Conservation (phyloP, 192 early-diverging fungal species). For the Piromyces finnis region DNA sequence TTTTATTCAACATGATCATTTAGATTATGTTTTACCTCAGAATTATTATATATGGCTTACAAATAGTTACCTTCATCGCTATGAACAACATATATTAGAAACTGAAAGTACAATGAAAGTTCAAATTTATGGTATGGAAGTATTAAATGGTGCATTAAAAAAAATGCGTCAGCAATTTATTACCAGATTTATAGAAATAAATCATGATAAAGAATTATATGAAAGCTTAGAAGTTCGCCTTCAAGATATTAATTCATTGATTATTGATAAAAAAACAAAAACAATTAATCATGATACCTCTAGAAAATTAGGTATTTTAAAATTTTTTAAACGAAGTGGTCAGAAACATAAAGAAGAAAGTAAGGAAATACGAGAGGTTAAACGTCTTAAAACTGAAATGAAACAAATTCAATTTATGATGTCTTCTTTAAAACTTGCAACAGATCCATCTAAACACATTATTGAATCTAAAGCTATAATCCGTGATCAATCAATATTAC, state of each 20-base stretch:
- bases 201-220: not conserved
- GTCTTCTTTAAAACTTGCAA: not conserved
- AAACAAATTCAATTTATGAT: not conserved
- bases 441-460: not conserved
- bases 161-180: not conserved
- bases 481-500: not conserved
- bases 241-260: not conserved
- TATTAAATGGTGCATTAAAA: not conserved
- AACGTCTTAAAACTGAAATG: not conserved
- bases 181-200: not conserved
- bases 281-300: not conserved
- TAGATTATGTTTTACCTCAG: not conserved
- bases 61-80: not conserved
- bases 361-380: not conserved
- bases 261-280: not conserved
- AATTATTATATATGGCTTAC: not conserved
- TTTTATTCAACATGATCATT: not conserved
- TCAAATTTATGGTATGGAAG: not conserved
- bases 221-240: not conserved
- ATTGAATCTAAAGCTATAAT: not conserved
- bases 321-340: not conserved
- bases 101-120: not conserved
- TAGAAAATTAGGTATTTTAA: not conserved
- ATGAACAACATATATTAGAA: not conserved
- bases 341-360: not conserved